Percentiles rank a stretch among this genome's conserved stretches.
phyloP scores from a whole-genome alignment of 2,329 filamentous ascomycete species.

The Trichothecium roseum region DNA sequence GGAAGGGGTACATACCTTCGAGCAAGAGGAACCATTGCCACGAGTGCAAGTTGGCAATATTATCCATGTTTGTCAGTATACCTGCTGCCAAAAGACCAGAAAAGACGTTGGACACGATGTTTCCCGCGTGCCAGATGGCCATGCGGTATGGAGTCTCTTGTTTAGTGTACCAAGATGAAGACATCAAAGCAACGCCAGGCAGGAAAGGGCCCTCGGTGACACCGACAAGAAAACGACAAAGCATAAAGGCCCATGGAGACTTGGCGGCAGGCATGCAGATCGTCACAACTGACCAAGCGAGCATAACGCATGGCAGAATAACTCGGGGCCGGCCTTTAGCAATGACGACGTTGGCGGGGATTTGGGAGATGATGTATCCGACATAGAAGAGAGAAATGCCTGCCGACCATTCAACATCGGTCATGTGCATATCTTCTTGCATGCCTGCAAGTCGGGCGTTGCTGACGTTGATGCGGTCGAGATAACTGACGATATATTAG shows the following conservation, averaged over 20 bases:
- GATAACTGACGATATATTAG: conserved; percentile 24
- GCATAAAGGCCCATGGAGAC: conserved; percentile 13
- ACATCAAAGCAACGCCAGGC: conserved; percentile 34
- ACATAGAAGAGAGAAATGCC: conserved; percentile 32
- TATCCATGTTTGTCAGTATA: conserved; percentile 31
- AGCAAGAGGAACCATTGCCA: conserved; percentile 38
- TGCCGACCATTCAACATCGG: conserved; percentile 22
- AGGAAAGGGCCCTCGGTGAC: conserved; percentile 27
- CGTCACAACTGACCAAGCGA: conserved; percentile 28
- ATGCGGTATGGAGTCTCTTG: conserved; percentile 23
- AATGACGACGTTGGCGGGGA: conserved; percentile 33
- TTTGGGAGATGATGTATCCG: conserved; percentile 30
- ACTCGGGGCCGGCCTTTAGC: conserved; percentile 24
- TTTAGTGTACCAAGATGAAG: conserved; percentile 34
- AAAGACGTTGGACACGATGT: conserved; percentile 32
- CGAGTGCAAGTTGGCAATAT: conserved; percentile 22
- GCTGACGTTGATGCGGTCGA: conserved; percentile 39
- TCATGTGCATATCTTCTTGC: conserved; percentile 22
- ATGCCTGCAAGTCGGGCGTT: conserved; percentile 25
- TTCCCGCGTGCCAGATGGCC: conserved; percentile 32
- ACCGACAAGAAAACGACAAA: conserved; percentile 15
- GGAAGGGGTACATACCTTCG: conserved; percentile 16
- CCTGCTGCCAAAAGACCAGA: conserved; percentile 33
- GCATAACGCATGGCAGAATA: conserved; percentile 25
- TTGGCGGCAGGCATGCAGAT: conserved; percentile 28